Percentiles rank a stretch among this genome's conserved stretches.
phyloP scores from a whole-genome alignment of 2,329 filamentous ascomycete species.

The Hymenoscyphus fraxineus region DNA sequence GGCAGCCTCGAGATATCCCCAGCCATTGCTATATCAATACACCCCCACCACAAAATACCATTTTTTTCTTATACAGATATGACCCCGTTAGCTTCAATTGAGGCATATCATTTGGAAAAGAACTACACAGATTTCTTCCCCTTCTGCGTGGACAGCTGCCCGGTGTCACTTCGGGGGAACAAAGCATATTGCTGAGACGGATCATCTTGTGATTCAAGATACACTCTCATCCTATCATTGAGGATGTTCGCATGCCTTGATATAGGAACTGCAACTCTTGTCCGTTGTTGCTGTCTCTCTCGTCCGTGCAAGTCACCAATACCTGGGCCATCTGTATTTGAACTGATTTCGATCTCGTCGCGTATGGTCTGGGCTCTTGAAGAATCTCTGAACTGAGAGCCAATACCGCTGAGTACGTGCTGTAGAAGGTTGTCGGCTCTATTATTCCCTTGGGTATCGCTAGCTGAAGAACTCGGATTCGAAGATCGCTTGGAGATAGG shows the following conservation, averaged over 20 bases:
- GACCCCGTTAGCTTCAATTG: not conserved
- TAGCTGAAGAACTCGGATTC: not conserved
- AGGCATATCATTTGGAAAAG: not conserved
- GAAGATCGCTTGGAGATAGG: not conserved
- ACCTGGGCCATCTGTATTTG: not conserved
- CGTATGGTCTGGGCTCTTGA: not conserved
- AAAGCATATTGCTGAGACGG: not conserved
- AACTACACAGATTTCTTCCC: not conserved
- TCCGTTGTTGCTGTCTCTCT: not conserved
- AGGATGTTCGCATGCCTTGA: not conserved
- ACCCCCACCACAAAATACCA: not conserved
- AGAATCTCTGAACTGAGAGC: not conserved
- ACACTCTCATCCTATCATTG: not conserved
- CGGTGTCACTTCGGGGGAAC: not conserved
- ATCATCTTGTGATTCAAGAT: not conserved
- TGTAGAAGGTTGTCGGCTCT: not conserved
- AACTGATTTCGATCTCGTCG: not conserved
- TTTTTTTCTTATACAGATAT: not conserved
- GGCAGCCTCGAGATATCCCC: not conserved
- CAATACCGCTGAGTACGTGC: not conserved
- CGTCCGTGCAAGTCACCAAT: not conserved
- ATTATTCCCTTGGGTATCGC: not conserved
- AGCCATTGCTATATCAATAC: not conserved
- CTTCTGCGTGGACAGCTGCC: not conserved
- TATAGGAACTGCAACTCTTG: not conserved